These are phyloP conservation scores for Eucalyptus regnans DNA, from an alignment of 345 rosid genomes.

Conservation along the genomic window DNA sequence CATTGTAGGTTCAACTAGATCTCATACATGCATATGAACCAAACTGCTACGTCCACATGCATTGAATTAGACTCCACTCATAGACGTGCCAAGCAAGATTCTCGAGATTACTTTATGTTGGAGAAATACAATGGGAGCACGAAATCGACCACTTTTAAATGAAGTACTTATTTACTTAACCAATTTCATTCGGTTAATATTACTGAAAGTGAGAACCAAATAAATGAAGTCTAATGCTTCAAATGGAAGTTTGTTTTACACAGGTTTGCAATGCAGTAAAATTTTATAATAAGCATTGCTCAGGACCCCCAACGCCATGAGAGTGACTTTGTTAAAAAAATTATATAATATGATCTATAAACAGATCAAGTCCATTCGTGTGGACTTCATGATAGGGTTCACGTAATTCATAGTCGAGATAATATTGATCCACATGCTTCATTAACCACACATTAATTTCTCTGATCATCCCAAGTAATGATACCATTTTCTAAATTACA, in stretches of 20 bases:
- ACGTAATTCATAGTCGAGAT: background rate
- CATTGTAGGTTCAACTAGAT: background rate
- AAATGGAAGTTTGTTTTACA: background rate
- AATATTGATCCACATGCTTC: background rate
- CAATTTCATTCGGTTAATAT: background rate
- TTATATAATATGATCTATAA: background rate
- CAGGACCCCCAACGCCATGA: too few species aligned
- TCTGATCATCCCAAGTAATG: background rate
- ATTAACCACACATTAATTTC: background rate
- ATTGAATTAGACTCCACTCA: background rate
- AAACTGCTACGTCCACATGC: background rate
- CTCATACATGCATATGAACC: background rate
- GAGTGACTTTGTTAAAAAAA: background rate
- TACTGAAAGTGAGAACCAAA: background rate
- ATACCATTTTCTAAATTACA: background rate
- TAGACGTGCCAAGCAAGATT: background rate
- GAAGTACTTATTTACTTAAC: background rate
- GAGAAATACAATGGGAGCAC: background rate
- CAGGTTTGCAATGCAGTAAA: background rate
- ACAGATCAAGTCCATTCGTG: too few species aligned
- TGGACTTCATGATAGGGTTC: background rate
- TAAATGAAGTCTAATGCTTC: background rate
- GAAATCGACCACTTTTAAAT: background rate
- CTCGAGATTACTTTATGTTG: background rate
- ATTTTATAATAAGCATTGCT: background rate